Conservation (phyloP, 1,284 basidiomycete species). For the Irpex sp. region DNA sequence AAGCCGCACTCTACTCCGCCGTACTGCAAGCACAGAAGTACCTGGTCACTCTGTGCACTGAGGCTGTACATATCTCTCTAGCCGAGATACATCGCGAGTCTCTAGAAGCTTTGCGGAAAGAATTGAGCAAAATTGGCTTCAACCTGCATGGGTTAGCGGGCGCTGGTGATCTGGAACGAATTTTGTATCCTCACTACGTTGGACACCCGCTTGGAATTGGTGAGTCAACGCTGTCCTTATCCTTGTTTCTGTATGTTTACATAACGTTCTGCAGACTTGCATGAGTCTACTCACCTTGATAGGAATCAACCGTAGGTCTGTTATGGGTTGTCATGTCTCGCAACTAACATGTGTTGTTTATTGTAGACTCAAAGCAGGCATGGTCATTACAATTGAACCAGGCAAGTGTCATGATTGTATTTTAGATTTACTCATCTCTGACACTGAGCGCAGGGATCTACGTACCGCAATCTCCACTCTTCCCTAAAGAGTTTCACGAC, state of each 20-base stretch:
- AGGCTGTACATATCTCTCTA: slow-evolving; percentile 52
- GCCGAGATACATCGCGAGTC: slow-evolving; percentile 81
- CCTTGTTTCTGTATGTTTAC: not conserved
- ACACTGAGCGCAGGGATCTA: slow-evolving; percentile 57
- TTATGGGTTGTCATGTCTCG: slow-evolving; percentile 6
- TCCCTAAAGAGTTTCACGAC: slow-evolving; percentile 85
- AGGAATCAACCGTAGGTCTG: slow-evolving; percentile 35
- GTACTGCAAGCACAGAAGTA: slow-evolving; percentile 76
- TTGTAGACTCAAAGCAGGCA: slow-evolving; percentile 64
- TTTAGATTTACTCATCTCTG: not conserved
- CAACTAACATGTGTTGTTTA: slow-evolving; percentile 19
- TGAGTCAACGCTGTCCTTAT: slow-evolving; percentile 28
- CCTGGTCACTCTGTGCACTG: slow-evolving; percentile 61
- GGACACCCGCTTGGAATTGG: slow-evolving; percentile 86
- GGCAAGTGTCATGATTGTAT: slow-evolving; percentile 36
- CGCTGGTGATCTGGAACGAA: slow-evolving; percentile 65
- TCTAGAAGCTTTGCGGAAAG: slow-evolving; percentile 65
- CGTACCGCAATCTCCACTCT: slow-evolving; percentile 74
- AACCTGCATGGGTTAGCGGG: slow-evolving; percentile 34
- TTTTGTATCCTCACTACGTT: slow-evolving; percentile 85
- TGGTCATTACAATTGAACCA: slow-evolving; percentile 87
- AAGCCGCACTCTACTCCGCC: slow-evolving; percentile 86
- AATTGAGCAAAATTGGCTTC: slow-evolving; percentile 85
- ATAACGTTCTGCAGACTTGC: slow-evolving; percentile 56
- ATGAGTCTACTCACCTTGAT: slow-evolving; percentile 64